Evolutionary conservation across 805 yeast species (phyloP), one percentile per base, ranked within the genome.

Genomic region (Candida suzukii): DNA sequence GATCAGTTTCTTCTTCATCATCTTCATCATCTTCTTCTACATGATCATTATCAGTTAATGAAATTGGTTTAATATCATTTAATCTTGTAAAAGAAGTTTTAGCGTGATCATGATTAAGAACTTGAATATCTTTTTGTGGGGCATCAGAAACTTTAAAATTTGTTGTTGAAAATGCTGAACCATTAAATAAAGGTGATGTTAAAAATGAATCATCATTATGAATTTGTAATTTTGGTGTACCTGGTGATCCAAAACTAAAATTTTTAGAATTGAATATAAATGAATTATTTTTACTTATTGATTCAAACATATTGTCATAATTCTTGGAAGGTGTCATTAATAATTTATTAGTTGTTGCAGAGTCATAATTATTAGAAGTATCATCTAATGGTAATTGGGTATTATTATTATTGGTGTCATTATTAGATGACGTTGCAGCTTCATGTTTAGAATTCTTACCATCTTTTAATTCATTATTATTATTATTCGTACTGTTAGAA

Each of bases 241-340:
- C 43, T 21, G 43, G 43, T 4, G 43, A 41, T 11, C 35, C 35
- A n/a, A 36, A 31, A 13, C n/a, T 28, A 19, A 33, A 33, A 16
- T 21, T 34, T 16, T 34, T 34, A 18, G 28, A 34, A 11, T 24
- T 26, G 24, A 28, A n/a, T 11, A 38, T 21, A 22, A 26, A 31
- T 14, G 31, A 38, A 33, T 22, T 24, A 19, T 16, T 22, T 16
- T 30, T 27, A 20, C 35, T 37, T 17, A 18, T 6, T 18, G 38
- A 17, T 16, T 35, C 43, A 34, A 51, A 51, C 44, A 45, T 40
- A 12, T 40, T 37, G 16, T 49, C 53, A 21, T 51, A 48, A 30
- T 43, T 32, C 29, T 49, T 48, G 1, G 57, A 52, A 2, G 53
- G 54, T 2, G 55, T 49, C 45, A 48, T 32, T 5, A 42, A 28